These are phyloP conservation scores for Sugiyamaella mastotermitis DNA, from an alignment of 805 yeast species.

Conservation along the genomic window DNA sequence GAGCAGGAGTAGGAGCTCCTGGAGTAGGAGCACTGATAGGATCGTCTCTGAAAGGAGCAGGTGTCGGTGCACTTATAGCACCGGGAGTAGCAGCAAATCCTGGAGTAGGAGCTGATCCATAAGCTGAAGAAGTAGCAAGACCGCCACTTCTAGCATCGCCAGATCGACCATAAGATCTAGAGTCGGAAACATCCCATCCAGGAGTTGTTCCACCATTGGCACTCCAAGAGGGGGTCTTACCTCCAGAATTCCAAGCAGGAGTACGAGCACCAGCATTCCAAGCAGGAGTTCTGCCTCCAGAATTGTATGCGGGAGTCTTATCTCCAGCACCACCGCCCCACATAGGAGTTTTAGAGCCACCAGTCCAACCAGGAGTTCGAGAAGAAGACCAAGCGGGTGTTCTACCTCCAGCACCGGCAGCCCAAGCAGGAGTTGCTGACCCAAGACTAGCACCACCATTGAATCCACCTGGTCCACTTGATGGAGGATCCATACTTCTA, in stretches of 20 bases:
- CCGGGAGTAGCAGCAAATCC: slow-evolving; percentile 36
- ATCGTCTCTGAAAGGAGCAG: slow-evolving; percentile 28
- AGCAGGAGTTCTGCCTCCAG: slow-evolving; percentile 35
- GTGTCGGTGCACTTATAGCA: slow-evolving; percentile 37
- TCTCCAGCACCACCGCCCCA: slow-evolving; percentile 36
- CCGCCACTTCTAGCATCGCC: slow-evolving; percentile 22
- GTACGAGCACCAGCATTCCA: slow-evolving; percentile 38
- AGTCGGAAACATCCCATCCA: slow-evolving; percentile 28
- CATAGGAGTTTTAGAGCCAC: slow-evolving; percentile 39
- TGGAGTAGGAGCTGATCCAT: slow-evolving; percentile 29
- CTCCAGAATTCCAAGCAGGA: slow-evolving; percentile 40
- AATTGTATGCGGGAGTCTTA: slow-evolving; percentile 31
- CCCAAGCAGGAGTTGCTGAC: slow-evolving; percentile 31
- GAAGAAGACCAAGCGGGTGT: slow-evolving; percentile 42
- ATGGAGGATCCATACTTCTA: slow-evolving; percentile 19
- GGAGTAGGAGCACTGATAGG: slow-evolving; percentile 34
- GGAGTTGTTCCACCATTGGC: slow-evolving; percentile 33
- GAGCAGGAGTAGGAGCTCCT: slow-evolving; percentile 33
- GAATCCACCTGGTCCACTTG: slow-evolving; percentile 20
- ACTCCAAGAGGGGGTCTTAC: slow-evolving; percentile 39
- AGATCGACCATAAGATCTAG: slow-evolving; percentile 18
- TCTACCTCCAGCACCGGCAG: slow-evolving; percentile 35
- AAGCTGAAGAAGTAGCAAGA: slow-evolving; percentile 20
- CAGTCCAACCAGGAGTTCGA: slow-evolving; percentile 49
- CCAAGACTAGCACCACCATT: slow-evolving; percentile 17